A percentile compares a stretch with the other conserved stretches of the same genome.
These are phyloP conservation scores for Lachancea kluyveri DNA, from an alignment of 805 yeast genomes.

Conservation along the genomic window DNA sequence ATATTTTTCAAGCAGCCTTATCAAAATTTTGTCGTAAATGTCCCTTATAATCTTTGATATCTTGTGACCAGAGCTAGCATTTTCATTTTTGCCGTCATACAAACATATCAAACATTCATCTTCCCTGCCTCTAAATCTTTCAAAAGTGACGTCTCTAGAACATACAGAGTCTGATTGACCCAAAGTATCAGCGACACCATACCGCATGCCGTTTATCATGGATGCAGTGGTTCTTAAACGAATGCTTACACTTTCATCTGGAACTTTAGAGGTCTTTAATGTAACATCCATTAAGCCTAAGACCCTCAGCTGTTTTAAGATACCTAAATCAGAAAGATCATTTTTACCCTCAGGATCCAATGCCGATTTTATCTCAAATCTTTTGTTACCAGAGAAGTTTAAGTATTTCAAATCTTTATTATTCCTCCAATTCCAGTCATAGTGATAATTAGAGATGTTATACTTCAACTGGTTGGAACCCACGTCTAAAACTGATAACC, in stretches of 20 bases:
- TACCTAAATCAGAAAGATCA: constrained; percentile 53
- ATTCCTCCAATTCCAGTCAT: constrained; percentile 97
- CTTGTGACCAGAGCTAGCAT: constrained; percentile 48
- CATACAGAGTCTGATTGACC: constrained; percentile 63
- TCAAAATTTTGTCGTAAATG: constrained; percentile 62
- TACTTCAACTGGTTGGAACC: constrained; percentile 88
- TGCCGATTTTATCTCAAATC: constrained; percentile 78
- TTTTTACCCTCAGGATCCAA: constrained; percentile 43
- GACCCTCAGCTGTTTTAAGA: constrained; percentile 60
- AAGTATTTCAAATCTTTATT: constrained; percentile 69
- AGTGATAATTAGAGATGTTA: constrained; percentile 89
- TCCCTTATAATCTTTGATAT: constrained; percentile 70
- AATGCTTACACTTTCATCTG: constrained; percentile 76
- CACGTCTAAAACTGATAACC: constrained; percentile 72
- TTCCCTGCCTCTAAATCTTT: constrained; percentile 78
- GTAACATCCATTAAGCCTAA: constrained; percentile 95
- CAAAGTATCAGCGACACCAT: constrained; percentile 87
- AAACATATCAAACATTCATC: constrained; percentile 76
- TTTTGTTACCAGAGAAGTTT: constrained; percentile 87
- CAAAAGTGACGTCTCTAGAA: constrained; percentile 79
- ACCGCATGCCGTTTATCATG: constrained; percentile 63
- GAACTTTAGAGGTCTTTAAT: constrained; percentile 77
- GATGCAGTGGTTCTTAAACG: constrained; percentile 91
- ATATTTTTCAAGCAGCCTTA: constrained; percentile 34
- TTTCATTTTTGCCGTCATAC: constrained; percentile 72